A percentile compares a stretch with the other conserved stretches of the same genome.
These are phyloP conservation scores for Ilyonectria mors-panacis DNA, from an alignment of 2,329 filamentous ascomycete species.

Conservation along the genomic window DNA sequence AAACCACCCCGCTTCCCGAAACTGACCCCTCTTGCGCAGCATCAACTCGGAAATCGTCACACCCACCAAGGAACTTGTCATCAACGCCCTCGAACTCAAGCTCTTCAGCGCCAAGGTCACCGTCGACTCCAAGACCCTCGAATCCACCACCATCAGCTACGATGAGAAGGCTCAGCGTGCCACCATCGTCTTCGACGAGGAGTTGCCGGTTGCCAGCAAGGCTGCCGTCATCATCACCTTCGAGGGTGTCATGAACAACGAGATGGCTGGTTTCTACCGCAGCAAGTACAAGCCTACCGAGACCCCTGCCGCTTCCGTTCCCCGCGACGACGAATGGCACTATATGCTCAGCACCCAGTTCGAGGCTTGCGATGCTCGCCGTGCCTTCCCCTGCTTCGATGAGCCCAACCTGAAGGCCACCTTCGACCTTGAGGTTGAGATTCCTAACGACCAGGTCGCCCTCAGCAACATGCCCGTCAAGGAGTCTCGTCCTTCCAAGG, in stretches of 20 bases:
- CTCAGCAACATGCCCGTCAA: conserved; percentile 97
- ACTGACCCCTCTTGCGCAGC: conserved; percentile 55
- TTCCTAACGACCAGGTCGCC: conserved; percentile 89
- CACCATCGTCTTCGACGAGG: conserved; percentile 81
- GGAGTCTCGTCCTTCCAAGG: conserved; percentile 69
- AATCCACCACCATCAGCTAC: conserved; percentile 80
- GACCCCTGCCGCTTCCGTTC: conserved; percentile 81
- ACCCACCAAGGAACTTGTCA: conserved; percentile 80
- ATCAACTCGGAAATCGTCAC: conserved; percentile 83
- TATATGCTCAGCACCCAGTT: conserved; percentile 97
- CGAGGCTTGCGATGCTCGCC: conserved; percentile 93
- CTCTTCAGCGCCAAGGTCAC: conserved; percentile 76
- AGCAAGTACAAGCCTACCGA: conserved; percentile 91
- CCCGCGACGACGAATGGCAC: conserved; percentile 77
- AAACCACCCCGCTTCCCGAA: conserved; percentile 18
- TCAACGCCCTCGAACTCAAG: conserved; percentile 90
- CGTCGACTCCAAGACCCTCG: conserved; percentile 68
- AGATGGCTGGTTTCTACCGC: conserved; percentile 94
- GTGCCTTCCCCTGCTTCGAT: conserved; percentile 98
- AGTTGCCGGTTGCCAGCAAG: conserved; percentile 77
- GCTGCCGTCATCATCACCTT: conserved; percentile 80
- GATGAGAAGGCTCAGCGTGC: conserved; percentile 88
- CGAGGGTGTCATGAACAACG: conserved; percentile 86
- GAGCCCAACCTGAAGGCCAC: conserved; percentile 97
- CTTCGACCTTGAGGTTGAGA: conserved; percentile 93